Evolutionary conservation across 345 rosid species (phyloP).

Genomic region (Eucalyptus leucophloia): DNA sequence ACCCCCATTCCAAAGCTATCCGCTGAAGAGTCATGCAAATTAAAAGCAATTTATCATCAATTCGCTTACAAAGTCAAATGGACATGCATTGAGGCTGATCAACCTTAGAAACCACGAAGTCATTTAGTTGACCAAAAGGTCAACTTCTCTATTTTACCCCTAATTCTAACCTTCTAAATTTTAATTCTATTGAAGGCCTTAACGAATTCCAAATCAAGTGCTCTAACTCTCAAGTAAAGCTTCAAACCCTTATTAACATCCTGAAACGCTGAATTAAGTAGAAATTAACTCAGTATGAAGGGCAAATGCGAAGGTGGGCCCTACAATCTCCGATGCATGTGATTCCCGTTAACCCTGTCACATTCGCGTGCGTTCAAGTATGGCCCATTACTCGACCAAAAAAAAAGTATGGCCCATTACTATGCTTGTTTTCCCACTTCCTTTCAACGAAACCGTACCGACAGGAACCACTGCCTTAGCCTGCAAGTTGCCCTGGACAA

Average conservation of each 20-base stretch:
- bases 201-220: not conserved
- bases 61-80: not conserved
- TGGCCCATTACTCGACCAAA: not conserved
- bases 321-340: not conserved
- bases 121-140: not conserved
- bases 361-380: not conserved
- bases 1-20: not conserved
- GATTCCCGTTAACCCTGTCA: not conserved
- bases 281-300: not conserved
- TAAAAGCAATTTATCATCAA: not conserved
- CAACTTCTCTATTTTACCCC: not conserved
- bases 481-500: not conserved
- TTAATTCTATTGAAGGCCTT: not conserved
- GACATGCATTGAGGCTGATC: not conserved
- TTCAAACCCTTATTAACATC: not conserved
- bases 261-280: not conserved
- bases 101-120: not conserved
- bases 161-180: not conserved
- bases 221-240: not conserved
- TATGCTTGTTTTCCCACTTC: not conserved
- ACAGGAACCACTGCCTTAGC: not conserved
- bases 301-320: not conserved
- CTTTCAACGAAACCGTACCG: not conserved
- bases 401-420: not conserved
- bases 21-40: not conserved